Evolutionary conservation across 495 filamentous ascomycete species (phyloP), one percentile per base, ranked within the genome.

Genomic region (Aspergillus sparsus): DNA sequence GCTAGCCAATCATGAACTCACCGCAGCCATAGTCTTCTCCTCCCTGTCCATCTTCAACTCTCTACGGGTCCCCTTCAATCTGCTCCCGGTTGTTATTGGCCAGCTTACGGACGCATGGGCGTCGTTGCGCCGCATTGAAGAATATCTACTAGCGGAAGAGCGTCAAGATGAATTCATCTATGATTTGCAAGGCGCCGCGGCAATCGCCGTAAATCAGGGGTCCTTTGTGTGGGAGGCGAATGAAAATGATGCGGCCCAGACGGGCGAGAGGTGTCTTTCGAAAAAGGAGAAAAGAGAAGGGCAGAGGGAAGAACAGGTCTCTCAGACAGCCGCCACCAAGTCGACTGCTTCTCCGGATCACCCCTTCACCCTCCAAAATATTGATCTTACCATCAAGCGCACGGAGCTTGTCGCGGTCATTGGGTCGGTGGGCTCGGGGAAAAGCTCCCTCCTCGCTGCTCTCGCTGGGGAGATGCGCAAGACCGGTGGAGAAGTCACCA

Each of bases 381-480:
- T 98, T 70, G 85, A 91, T 65, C 90, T 96, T 70, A 86, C 83
- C 41, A 90, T 90, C 5, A 83, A 83, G 64, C 97, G 97, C 69
- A 92, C 92, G 7, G 93, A 97, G 65, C 82, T 98, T 10, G 87
- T 85, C 55, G 97, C 93, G 72, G 80, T 98, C 62, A 89, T 98
- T 53, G 94, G 94, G n/a, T 83, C 92, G 53, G 95, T 98, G 33
- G 94, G 95, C 4, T 79, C 89, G 12, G 94, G 94, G 55, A 98
- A 98, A 72, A 96, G 92, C 8, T 96, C 92, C 11, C 80, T 98
- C 55, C 79, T 98, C n/a, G 86, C 92, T 68, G 83, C 90, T 32
- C 80, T 97, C 15, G 80, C 97, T 2, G 94, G 94, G 52, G 90
- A 96, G 72, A 72, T 98, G 7, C 96, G 87, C 86, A 97, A 96